phyloP scores from a whole-genome alignment of 352 stramenopile genomes.

The Phytophthora hybrid region DNA sequence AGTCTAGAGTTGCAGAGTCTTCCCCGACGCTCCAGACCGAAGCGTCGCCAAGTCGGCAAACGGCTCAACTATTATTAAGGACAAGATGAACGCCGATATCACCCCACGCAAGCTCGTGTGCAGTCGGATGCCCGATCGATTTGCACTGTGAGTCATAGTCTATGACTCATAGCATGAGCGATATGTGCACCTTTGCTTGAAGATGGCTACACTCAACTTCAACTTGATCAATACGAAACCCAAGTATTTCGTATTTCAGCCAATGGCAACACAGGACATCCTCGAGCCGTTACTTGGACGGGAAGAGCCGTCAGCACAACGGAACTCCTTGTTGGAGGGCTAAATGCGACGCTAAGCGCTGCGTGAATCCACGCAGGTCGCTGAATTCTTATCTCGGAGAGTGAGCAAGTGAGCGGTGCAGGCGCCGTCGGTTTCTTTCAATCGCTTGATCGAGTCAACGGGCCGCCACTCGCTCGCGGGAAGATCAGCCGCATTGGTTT shows the following conservation, averaged over 20 bases:
- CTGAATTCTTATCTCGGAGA: conserved; percentile 12
- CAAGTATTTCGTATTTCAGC: neutral
- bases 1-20: neutral
- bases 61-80: conserved; percentile 16
- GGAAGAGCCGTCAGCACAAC: conserved; percentile 2
- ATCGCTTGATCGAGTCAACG: conserved; percentile 9
- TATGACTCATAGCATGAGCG: neutral
- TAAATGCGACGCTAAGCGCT: conserved; percentile 14
- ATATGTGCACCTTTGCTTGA: neutral
- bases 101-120: conserved; percentile 4
- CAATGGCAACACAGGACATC: conserved; percentile 6
- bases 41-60: conserved; percentile 10
- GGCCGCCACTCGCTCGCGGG: neutral
- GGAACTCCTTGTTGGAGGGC: conserved; percentile 3
- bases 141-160: neutral
- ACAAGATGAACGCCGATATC: neutral
- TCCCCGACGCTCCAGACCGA: conserved; percentile 8
- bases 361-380: neutral
- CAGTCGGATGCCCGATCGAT: neutral
- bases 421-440: conserved; percentile 21
- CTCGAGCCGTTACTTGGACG: conserved; percentile 17
- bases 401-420: neutral
- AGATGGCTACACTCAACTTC: conserved; percentile 33
- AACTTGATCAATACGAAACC: conserved; percentile 10
- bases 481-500: conserved; percentile 31